Evolutionary conservation across 305 asterid genomes (phyloP).

Genomic region (Stenogyne calaminthoides): DNA sequence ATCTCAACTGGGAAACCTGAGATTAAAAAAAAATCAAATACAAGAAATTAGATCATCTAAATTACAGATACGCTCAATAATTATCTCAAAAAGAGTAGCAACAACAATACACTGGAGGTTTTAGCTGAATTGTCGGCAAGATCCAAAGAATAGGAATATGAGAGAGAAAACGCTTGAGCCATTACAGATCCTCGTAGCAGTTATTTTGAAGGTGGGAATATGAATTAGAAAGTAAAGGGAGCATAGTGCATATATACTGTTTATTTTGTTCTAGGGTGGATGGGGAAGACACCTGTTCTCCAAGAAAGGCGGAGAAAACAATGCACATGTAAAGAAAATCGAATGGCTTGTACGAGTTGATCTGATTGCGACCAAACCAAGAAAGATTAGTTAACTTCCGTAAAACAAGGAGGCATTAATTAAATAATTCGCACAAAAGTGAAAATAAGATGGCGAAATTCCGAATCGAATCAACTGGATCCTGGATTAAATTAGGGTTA

Average conservation of each 20-base stretch:
- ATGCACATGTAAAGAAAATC: conserved; percentile 29
- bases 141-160: conserved; percentile 39
- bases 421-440: not conserved
- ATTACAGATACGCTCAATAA: not conserved
- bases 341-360: not conserved
- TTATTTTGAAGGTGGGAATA: conserved; percentile 6
- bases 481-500: not conserved
- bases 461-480: not conserved
- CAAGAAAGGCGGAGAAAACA: conserved; percentile 78
- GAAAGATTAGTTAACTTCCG: not conserved
- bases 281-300: conserved; percentile 53
- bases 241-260: not conserved
- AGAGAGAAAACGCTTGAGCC: conserved; percentile 45
- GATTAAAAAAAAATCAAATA: not conserved
- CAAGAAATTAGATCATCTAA: conserved; percentile 23
- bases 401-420: not conserved
- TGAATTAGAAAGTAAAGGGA: conserved; percentile 5
- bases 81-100: not conserved
- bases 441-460: not conserved
- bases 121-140: conserved; percentile 31
- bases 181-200: conserved; percentile 39
- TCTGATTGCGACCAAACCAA: not conserved
- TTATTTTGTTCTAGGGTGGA: conserved; percentile 20
- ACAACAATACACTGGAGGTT: conserved; percentile 35
- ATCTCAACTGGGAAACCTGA: conserved; percentile 59